Conservation (phyloP, 2,329 filamentous ascomycete species). For the Pseudodiploospora longispora region DNA sequence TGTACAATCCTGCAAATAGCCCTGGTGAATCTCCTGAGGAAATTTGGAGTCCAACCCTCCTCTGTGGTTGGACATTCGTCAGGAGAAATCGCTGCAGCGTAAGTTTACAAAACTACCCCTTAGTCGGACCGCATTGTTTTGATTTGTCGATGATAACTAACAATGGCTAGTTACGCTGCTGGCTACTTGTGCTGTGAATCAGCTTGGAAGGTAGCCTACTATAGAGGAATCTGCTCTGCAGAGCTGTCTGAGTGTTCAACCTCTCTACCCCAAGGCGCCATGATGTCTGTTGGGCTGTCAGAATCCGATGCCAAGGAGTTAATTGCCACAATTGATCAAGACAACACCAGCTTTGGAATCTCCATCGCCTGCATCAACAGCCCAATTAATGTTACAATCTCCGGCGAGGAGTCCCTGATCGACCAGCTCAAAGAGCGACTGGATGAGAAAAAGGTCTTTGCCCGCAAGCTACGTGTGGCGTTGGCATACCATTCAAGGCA, state of each 20-base stretch:
- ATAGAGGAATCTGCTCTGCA: constrained; percentile 21
- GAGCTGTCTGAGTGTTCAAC: background rate
- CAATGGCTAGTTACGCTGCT: constrained; percentile 28
- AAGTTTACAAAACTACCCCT: constrained; percentile 21
- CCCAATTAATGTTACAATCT: constrained; percentile 21
- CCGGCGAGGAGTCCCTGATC: constrained; percentile 14
- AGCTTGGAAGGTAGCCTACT: constrained; percentile 29
- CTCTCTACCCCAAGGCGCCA: background rate
- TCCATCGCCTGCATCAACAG: constrained; percentile 22
- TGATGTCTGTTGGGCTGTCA: constrained; percentile 4
- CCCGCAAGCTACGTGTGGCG: constrained; percentile 13
- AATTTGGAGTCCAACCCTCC: constrained; percentile 20
- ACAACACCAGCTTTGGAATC: background rate
- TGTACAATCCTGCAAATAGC: constrained; percentile 31
- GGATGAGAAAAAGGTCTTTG: constrained; percentile 16
- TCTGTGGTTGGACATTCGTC: constrained; percentile 31
- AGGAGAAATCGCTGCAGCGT: constrained; percentile 34
- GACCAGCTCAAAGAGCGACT: constrained; percentile 13
- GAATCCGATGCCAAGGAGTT: background rate
- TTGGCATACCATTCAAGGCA: constrained; percentile 16
- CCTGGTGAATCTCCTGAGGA: constrained; percentile 27
- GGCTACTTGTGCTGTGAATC: constrained; percentile 25
- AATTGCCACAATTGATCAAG: constrained; percentile 1
- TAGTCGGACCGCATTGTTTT: constrained; percentile 13
- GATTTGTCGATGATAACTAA: no score